Evolutionary conservation across 768 basidiomycete genomes (phyloP), one percentile per base, ranked within the genome.

Genomic region (Serpula lacrymans): DNA sequence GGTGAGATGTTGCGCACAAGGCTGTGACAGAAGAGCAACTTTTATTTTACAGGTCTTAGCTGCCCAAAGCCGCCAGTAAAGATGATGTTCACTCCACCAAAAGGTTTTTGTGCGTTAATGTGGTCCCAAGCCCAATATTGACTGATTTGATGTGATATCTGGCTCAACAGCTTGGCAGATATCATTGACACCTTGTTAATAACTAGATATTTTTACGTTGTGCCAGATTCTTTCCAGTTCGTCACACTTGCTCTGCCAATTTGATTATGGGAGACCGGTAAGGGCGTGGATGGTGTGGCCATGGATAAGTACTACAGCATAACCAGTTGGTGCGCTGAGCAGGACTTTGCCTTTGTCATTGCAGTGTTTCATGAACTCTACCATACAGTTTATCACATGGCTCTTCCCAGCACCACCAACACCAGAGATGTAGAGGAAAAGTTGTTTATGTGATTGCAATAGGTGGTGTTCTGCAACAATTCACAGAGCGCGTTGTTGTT

Each of bases 81-180:
- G 2, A 65, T 60, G 1, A 67, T 44, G 40, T 60, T 63, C 1
- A 63, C 39, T 0, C 60, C 59, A 1, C 64, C 63, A 35, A 59
- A 63, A 1, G 52, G 54, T 12, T 26, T 3, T 14, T 46, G 29
- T n/a, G n/a, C n/a, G n/a, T n/a, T n/a, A n/a, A n/a, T n/a, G n/a
- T n/a, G n/a, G n/a, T n/a, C n/a, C n/a, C n/a, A n/a, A n/a, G n/a
- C n/a, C n/a, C n/a, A n/a, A 23, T 9, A n/a, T n/a, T 30, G 4
- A 14, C 14, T 6, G 14, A 31, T 0, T 9, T 5, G 18, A 40
- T 46, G n/a, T 59, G 11, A 16, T 59, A 49, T 3, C 17, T 25
- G 1, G 44, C 20, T n/a, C n/a, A n/a, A n/a, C n/a, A n/a, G n/a
- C n/a, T n/a, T n/a, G n/a, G n/a, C n/a, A n/a, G n/a, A n/a, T n/a